A percentile compares a stretch with the other conserved stretches of the same genome.
phyloP scores from a whole-genome alignment of 2,329 filamentous ascomycete species.

The Truncatella angustata region DNA sequence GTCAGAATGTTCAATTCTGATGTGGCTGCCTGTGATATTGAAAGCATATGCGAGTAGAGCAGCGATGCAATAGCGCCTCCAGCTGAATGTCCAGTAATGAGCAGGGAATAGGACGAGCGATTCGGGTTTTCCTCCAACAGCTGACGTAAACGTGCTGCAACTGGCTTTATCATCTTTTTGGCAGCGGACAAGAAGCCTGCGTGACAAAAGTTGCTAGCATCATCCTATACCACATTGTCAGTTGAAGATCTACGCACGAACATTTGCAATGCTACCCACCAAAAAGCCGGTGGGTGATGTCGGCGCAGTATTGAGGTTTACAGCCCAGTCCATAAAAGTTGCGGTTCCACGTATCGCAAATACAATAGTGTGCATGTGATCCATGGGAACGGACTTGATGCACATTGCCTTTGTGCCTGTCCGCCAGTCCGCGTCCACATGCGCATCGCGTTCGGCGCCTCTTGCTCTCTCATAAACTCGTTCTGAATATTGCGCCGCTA shows the following conservation, averaged over 20 bases:
- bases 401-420: constrained; percentile 83
- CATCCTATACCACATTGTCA: constrained; percentile 45
- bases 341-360: constrained; percentile 82
- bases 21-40: constrained; percentile 47
- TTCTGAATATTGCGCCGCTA: constrained; percentile 76
- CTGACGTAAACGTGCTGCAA: constrained; percentile 67
- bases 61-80: constrained; percentile 81
- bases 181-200: constrained; percentile 77
- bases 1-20: constrained; percentile 71
- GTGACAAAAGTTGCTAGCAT: constrained; percentile 74
- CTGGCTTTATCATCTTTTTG: constrained; percentile 69
- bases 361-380: constrained; percentile 75
- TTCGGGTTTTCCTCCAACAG: constrained; percentile 70
- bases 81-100: constrained; percentile 85
- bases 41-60: constrained; percentile 79
- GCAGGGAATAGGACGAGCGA: constrained; percentile 64
- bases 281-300: constrained; percentile 67
- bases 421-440: constrained; percentile 69
- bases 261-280: constrained; percentile 26
- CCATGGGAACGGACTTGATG: constrained; percentile 76
- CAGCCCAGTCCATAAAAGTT: constrained; percentile 81
- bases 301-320: constrained; percentile 73
- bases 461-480: constrained; percentile 68
- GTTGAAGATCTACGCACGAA: not conserved
- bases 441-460: constrained; percentile 63